Evolutionary conservation across 2,329 filamentous ascomycete genomes (phyloP).

Genomic region (Botrytis sinoallii): DNA sequence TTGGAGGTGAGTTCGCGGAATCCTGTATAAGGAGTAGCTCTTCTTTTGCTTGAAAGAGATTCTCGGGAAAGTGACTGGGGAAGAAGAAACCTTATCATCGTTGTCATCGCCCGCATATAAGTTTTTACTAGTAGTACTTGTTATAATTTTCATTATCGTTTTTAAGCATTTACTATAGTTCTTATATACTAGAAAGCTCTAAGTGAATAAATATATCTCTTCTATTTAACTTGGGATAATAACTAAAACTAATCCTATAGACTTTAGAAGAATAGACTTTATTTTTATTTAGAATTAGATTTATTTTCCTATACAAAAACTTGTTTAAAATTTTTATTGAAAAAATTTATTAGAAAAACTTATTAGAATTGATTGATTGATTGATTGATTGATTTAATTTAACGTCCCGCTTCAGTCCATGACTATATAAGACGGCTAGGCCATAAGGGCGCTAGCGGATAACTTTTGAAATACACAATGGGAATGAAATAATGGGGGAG

Average conservation of each 20-base stretch:
- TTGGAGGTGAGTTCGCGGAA: background rate
- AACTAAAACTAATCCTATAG: too few species aligned
- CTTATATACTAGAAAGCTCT: rapidly evolving
- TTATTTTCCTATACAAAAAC: background rate
- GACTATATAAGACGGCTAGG: too few species aligned
- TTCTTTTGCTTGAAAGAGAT: background rate
- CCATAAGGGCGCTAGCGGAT: too few species aligned
- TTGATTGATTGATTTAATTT: too few species aligned
- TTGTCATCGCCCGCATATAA: background rate
- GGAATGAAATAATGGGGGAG: too few species aligned
- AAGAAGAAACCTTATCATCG: rapidly evolving
- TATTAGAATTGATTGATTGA: too few species aligned
- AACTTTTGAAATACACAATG: too few species aligned
- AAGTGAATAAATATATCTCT: background rate
- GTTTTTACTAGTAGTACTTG: background rate
- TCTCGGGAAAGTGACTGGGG: background rate
- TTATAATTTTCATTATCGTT: background rate
- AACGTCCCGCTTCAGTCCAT: too few species aligned
- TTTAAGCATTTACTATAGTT: rapidly evolving
- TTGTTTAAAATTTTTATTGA: too few species aligned
- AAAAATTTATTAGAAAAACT: too few species aligned
- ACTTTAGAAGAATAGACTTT: too few species aligned
- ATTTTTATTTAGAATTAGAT: too few species aligned
- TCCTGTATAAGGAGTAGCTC: rapidly evolving
- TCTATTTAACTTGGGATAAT: background rate